phyloP scores from a whole-genome alignment of 202 grass and related monocot species.

The Sporobolus alterniflorus region DNA sequence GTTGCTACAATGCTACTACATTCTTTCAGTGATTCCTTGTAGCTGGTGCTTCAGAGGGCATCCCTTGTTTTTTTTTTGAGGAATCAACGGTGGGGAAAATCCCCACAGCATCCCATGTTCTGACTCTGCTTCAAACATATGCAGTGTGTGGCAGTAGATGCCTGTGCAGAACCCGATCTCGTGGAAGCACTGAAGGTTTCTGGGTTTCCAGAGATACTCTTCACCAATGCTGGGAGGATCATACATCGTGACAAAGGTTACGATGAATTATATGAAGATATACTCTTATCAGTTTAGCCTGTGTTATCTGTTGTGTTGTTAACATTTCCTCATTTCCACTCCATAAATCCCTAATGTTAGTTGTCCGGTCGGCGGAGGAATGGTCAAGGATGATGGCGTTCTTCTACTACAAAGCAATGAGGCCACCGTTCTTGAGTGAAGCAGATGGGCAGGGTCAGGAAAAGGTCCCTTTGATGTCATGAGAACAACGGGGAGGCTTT shows the following conservation, averaged over 20 bases:
- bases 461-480: constrained; percentile 79
- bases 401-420: constrained; percentile 91
- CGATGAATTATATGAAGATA: neutral
- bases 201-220: constrained; percentile 81
- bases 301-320: neutral
- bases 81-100: too few species aligned
- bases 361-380: constrained; percentile 70
- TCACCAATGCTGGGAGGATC: constrained; percentile 91
- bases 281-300: neutral
- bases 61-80: neutral
- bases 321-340: neutral
- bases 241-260: constrained; percentile 88
- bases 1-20: neutral
- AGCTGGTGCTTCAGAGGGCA: neutral
- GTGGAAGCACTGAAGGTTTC: constrained; percentile 70
- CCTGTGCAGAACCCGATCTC: constrained; percentile 70
- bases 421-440: constrained; percentile 74
- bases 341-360: constrained; percentile 37
- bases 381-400: constrained; percentile 90
- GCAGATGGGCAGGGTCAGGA: constrained; percentile 70
- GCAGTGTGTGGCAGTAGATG: constrained; percentile 91
- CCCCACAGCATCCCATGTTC: constrained; percentile 7
- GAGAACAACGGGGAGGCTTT: constrained; percentile 18
- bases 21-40: neutral
- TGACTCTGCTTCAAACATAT: neutral